These are phyloP conservation scores for Coniosporium tulheliwenetii DNA, from an alignment of 2,329 filamentous ascomycete genomes.

Conservation along the genomic window DNA sequence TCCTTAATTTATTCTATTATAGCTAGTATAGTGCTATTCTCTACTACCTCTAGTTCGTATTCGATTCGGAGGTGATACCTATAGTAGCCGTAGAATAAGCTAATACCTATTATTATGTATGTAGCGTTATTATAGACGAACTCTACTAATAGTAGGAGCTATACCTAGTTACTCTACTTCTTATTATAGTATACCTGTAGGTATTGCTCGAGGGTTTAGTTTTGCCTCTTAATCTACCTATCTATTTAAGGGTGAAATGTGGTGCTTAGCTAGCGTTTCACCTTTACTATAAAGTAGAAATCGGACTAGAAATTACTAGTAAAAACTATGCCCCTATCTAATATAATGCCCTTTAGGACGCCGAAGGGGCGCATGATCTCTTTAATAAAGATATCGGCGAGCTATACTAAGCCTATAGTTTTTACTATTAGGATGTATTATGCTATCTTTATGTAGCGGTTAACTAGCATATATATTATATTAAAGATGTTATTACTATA, in stretches of 20 bases:
- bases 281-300: constrained; percentile 1
- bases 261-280: constrained; percentile 2
- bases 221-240: constrained; percentile 3
- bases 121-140: constrained; percentile 3
- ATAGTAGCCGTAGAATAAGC: constrained; percentile 2
- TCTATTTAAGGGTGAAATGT: constrained; percentile 6
- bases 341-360: constrained; percentile 1
- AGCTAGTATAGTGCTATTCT: background rate
- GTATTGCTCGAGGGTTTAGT: constrained; percentile 6
- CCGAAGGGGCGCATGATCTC: background rate
- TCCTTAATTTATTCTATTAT: background rate
- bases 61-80: background rate
- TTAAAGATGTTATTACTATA: background rate
- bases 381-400: background rate
- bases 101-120: constrained; percentile 1
- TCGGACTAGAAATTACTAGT: constrained; percentile 2
- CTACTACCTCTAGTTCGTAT: background rate
- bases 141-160: background rate
- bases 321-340: constrained; percentile 3
- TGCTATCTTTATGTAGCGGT: background rate
- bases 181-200: constrained; percentile 1
- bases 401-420: background rate
- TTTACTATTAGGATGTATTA: background rate
- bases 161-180: constrained; percentile 2
- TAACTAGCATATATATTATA: background rate